phyloP scores from a whole-genome alignment of 2,329 filamentous ascomycete genomes.

The Lomentospora prolificans region DNA sequence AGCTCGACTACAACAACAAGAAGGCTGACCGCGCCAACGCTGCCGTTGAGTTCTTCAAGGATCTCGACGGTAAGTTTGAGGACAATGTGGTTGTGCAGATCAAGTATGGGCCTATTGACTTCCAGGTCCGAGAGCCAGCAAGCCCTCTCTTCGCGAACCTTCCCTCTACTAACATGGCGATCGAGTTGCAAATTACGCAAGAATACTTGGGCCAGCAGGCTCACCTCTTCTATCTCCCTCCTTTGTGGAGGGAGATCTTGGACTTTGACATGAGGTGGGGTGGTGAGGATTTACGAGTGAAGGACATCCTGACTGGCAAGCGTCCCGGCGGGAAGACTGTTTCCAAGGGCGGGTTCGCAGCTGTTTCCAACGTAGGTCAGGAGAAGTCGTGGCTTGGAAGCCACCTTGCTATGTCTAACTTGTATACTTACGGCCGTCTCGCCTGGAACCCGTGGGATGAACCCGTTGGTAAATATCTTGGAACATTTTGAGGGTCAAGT shows the following conservation, averaged over 20 bases:
- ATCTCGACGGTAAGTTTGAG: constrained; percentile 55
- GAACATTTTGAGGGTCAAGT: too few species aligned
- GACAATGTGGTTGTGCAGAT: constrained; percentile 64
- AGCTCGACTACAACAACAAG: constrained; percentile 45
- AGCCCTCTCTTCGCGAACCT: constrained; percentile 53
- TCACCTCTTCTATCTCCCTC: constrained; percentile 58
- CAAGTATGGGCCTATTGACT: constrained; percentile 67
- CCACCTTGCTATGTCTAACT: constrained; percentile 60
- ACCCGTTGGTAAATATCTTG: constrained; percentile 10
- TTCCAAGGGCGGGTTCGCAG: constrained; percentile 47
- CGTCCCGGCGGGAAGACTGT: constrained; percentile 43
- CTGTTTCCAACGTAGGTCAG: constrained; percentile 56
- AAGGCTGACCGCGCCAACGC: constrained; percentile 60
- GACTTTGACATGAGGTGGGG: constrained; percentile 58
- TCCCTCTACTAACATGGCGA: constrained; percentile 34
- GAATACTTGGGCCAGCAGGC: constrained; percentile 64
- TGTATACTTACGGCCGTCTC: constrained; percentile 59
- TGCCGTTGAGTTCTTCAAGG: constrained; percentile 57
- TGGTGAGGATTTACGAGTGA: constrained; percentile 41
- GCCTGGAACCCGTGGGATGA: constrained; percentile 52
- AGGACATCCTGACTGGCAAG: constrained; percentile 51
- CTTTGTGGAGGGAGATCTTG: constrained; percentile 58
- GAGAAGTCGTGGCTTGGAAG: constrained; percentile 60
- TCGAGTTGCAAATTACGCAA: constrained; percentile 58
- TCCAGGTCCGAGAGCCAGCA: constrained; percentile 59